Evolutionary conservation across 2,329 filamentous ascomycete species (phyloP), one percentile per base, ranked within the genome.

Genomic region (Fusarium succisae): DNA sequence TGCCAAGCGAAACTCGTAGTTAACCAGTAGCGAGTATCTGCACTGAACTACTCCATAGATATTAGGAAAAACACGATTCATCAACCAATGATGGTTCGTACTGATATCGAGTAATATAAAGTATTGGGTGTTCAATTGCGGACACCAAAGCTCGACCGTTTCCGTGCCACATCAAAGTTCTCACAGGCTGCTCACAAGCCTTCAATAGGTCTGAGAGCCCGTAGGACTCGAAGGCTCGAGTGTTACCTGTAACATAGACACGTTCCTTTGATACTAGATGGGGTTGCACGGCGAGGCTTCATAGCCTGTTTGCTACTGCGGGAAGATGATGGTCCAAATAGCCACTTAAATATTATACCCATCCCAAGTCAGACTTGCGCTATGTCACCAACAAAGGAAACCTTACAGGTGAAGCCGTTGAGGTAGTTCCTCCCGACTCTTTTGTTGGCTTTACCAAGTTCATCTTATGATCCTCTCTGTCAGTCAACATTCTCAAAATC

Each of bases 191-290:
- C 47, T 58, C 53, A 70, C 57, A 56, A 56, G 35, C 56, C 48
- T 22, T 44, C 26, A 43, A n/a, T 22, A 59, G 57, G 44, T 28
- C 61, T 35, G 59, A 66, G 54, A 51, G 38, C 58, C 58, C 28
- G 54, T 47, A 55, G 41, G 20, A 66, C 48, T 47, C 26, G 37
- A 63, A 53, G 32, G 30, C 32, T 48, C 26, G 38, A 50, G 47
- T 59, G 53, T 57, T 67, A 14, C 38, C 22, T 61, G 59, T 72
- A 58, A 48, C 41, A 57, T 50, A 47, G 47, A 53, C 59, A 55
- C 26, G 26, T 28, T 59, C 47, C n/a, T 37, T 20, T 35, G 47
- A 58, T 47, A 24, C 22, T 24, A 8, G 20, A 58, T 30, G 14
- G 35, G n/a, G 12, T 54, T 28, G 24, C n/a, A 48, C n/a, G 24